Conservation (phyloP, 208 protist genomes). For the Giardia muris region DNA sequence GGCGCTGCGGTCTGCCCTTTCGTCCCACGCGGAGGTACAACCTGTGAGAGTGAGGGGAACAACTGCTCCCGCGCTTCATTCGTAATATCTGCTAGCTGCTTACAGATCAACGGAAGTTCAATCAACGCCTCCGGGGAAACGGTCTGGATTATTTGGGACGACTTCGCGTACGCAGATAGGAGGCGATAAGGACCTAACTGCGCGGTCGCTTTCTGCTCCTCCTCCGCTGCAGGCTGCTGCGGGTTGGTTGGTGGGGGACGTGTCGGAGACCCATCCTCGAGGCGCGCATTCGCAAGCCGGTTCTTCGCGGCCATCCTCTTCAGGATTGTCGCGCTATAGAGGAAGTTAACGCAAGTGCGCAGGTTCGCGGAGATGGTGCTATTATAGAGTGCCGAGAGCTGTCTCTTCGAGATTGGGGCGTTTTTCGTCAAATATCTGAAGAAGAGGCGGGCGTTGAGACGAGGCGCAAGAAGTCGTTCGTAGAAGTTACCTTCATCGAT, state of each 20-base stretch:
- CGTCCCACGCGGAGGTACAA: neutral
- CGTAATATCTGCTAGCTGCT: neutral
- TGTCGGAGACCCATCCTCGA: neutral
- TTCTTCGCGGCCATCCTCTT: neutral
- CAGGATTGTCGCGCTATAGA: neutral
- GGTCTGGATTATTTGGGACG: neutral
- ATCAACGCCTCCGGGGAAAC: neutral
- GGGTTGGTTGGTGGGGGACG: neutral
- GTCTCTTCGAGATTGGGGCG: neutral
- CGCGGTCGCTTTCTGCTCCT: neutral
- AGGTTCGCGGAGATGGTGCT: neutral
- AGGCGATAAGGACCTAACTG: neutral
- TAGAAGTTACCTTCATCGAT: neutral
- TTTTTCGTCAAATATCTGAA: slow-evolving; percentile 11
- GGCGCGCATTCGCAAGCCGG: too few species aligned
- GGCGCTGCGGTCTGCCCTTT: neutral
- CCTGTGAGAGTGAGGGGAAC: neutral
- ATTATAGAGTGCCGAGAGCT: neutral
- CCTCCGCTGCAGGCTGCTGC: neutral
- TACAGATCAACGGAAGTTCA: neutral
- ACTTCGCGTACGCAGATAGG: slow-evolving; percentile 1
- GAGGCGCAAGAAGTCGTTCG: neutral
- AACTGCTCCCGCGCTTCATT: slow-evolving; percentile 23
- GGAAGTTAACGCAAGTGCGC: neutral
- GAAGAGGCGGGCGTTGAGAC: slow-evolving; percentile 5